Evolutionary conservation across 2,329 filamentous ascomycete species (phyloP).

Genomic region (Grosmannia clavigera): DNA sequence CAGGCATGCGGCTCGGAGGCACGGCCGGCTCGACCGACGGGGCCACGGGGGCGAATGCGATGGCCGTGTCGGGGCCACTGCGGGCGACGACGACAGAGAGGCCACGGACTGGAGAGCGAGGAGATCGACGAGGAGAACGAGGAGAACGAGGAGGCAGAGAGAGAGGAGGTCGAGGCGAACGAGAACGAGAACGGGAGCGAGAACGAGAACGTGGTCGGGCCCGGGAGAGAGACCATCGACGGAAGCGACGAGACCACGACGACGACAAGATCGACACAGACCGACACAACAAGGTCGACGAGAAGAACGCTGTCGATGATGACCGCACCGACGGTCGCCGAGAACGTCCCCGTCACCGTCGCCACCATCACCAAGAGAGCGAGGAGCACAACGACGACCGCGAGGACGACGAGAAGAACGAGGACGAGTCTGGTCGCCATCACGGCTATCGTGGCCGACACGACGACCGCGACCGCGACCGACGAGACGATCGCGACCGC

Average conservation of each 20-base stretch:
- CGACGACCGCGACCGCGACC: neutral
- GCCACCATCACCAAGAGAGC: neutral
- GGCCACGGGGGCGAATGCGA: conserved; percentile 48
- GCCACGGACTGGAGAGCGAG: neutral
- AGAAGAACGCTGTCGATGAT: neutral
- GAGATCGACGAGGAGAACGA: conserved; percentile 6
- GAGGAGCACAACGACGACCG: no score
- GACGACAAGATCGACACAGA: neutral
- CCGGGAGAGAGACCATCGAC: neutral
- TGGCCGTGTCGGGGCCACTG: conserved; percentile 22
- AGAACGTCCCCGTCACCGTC: neutral
- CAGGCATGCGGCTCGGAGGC: conserved; percentile 19
- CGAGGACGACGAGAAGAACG: neutral
- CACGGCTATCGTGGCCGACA: conserved; percentile 5
- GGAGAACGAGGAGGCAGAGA: conserved; percentile 6
- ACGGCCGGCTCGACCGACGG: conserved; percentile 13
- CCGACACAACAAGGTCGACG: neutral
- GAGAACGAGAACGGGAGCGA: conserved; percentile 17
- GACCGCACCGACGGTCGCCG: neutral
- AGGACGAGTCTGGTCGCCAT: neutral
- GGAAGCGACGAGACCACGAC: neutral
- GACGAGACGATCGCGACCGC: conserved; percentile 3
- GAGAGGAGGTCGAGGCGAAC: conserved; percentile 17
- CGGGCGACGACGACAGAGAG: neutral
- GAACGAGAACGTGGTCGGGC: conserved; percentile 7